These are phyloP conservation scores for Moringa oleifera DNA, from an alignment of 345 rosid genomes.

Conservation along the genomic window DNA sequence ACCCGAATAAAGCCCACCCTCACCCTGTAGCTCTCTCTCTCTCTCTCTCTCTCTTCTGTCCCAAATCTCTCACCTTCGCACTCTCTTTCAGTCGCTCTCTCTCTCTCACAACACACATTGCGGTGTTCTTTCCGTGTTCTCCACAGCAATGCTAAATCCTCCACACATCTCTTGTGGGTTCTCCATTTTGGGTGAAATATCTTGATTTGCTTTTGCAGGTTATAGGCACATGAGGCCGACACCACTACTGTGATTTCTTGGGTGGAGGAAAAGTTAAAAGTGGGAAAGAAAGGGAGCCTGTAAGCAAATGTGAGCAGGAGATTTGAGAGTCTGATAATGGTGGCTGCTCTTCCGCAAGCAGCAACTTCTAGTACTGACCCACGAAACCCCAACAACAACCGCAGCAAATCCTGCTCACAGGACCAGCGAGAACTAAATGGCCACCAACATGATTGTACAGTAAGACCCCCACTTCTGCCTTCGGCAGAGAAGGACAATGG, in stretches of 20 bases:
- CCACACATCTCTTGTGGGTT: constrained; percentile 7
- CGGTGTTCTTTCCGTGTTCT: constrained; percentile 8
- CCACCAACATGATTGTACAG: constrained; percentile 13
- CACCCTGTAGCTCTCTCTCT: constrained; percentile 24
- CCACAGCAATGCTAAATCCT: constrained; percentile 23
- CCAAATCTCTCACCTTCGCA: constrained; percentile 25
- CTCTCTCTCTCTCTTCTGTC: constrained; percentile 23
- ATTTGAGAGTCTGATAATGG: constrained; percentile 39
- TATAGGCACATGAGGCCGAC: constrained; percentile 6
- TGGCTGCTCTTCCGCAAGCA: constrained; percentile 54
- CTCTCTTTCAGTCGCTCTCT: constrained; percentile 1
- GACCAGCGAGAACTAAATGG: background rate
- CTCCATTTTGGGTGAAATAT: constrained; percentile 14
- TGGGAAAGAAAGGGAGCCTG: constrained; percentile 11
- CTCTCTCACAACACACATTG: constrained; percentile 12
- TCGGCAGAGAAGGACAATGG: constrained; percentile 33
- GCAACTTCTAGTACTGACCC: constrained; percentile 27
- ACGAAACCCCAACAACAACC: constrained; percentile 30
- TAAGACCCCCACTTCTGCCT: background rate
- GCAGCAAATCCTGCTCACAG: constrained; percentile 18
- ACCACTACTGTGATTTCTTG: background rate
- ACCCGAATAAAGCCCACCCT: constrained; percentile 19
- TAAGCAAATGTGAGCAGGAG: constrained; percentile 49
- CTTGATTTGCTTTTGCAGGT: constrained; percentile 11
- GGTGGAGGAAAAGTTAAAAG: background rate